Evolutionary conservation across 345 rosid species (phyloP).

Genomic region (Eucalyptus curtisii): DNA sequence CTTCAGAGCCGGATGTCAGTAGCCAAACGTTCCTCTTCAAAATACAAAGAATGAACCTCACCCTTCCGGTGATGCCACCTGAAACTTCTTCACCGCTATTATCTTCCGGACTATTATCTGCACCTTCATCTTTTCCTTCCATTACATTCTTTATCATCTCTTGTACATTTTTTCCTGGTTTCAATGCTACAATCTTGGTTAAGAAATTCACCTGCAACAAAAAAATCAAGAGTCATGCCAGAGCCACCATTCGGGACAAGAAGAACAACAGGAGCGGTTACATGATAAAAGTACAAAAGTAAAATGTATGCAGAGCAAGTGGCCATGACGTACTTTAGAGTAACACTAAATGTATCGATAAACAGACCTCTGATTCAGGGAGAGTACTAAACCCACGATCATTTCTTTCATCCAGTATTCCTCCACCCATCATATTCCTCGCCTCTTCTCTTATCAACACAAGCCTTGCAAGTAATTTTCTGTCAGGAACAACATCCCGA

Average conservation of each 20-base stretch:
- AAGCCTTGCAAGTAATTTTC: slow-evolving; percentile 79
- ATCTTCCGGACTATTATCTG: slow-evolving; percentile 39
- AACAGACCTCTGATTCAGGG: slow-evolving; percentile 85
- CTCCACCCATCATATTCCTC: slow-evolving; percentile 93
- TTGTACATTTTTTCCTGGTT: slow-evolving; percentile 69
- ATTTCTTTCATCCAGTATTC: slow-evolving; percentile 90
- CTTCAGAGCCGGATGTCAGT: not conserved
- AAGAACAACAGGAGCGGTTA: not conserved
- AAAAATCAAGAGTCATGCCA: not conserved
- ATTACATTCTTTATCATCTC: slow-evolving; percentile 83
- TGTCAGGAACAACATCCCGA: slow-evolving; percentile 69
- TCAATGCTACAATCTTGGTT: slow-evolving; percentile 73
- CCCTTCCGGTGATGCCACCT: slow-evolving; percentile 66
- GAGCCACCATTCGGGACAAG: not conserved
- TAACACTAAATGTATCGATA: not conserved
- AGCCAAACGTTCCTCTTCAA: not conserved
- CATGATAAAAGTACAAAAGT: not conserved
- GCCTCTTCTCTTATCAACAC: slow-evolving; percentile 95
- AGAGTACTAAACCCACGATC: slow-evolving; percentile 85
- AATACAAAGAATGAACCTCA: slow-evolving; percentile 8
- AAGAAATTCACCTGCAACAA: slow-evolving; percentile 72
- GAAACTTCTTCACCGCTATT: slow-evolving; percentile 4
- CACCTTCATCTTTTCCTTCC: slow-evolving; percentile 94
- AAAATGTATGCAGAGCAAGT: not conserved
- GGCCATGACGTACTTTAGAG: not conserved